These are phyloP conservation scores for Tulasnella sp. DNA, from an alignment of 768 basidiomycete species.

Conservation along the genomic window DNA sequence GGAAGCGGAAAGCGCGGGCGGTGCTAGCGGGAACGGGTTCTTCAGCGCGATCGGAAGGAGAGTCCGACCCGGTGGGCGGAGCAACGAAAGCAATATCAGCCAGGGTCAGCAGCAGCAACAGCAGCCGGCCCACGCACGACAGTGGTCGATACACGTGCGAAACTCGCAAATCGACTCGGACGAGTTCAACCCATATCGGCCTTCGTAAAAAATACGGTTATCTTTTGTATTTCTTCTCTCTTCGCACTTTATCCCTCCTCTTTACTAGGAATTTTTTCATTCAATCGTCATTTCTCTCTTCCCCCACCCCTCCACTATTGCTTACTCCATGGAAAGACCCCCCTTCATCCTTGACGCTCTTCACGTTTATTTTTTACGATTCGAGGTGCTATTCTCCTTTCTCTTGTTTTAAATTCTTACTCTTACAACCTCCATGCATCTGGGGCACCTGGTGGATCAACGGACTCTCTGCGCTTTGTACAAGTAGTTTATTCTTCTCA, in stretches of 20 bases:
- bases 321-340: neutral
- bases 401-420: neutral
- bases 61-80: neutral
- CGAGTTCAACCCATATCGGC: neutral
- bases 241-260: neutral
- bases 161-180: neutral
- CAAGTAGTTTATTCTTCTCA: neutral
- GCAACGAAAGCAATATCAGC: neutral
- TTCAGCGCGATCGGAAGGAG: neutral
- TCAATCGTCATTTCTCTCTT: too few relatives aligned
- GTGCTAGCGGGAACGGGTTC: neutral
- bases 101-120: neutral
- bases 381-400: neutral
- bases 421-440: neutral
- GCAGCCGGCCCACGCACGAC: neutral
- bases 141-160: neutral
- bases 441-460: neutral
- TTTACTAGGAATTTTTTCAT: neutral
- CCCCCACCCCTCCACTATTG: neutral
- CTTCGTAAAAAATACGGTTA: too few relatives aligned
- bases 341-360: neutral
- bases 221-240: neutral
- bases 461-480: neutral
- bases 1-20: neutral
- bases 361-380: neutral